These are phyloP conservation scores for Entomophthora muscae DNA, from an alignment of 371 early-diverging fungal genomes.

Conservation along the genomic window DNA sequence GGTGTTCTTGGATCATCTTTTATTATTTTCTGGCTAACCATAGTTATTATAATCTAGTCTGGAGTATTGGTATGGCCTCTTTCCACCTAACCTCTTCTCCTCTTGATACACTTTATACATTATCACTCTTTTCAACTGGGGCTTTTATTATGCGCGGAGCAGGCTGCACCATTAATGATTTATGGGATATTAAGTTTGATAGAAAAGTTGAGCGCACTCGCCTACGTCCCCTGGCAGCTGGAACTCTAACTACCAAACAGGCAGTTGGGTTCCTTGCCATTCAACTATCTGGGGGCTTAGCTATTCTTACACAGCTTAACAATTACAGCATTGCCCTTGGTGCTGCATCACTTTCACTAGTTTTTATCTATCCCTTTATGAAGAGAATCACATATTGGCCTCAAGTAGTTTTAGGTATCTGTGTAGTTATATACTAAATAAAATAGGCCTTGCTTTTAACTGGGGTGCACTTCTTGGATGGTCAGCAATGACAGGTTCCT, in stretches of 20 bases:
- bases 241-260: slow-evolving; percentile 39
- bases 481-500: slow-evolving; percentile 63
- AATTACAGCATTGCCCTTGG: slow-evolving; percentile 62
- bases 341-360: slow-evolving; percentile 57
- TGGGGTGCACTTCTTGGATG: slow-evolving; percentile 92
- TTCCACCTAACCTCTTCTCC: slow-evolving; percentile 26
- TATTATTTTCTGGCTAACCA: no score
- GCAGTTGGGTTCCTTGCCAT: slow-evolving; percentile 64
- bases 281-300: slow-evolving; percentile 68
- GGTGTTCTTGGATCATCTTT: no score
- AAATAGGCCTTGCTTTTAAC: slow-evolving; percentile 70
- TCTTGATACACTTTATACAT: slow-evolving; percentile 22
- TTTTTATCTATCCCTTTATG: slow-evolving; percentile 82
- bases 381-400: slow-evolving; percentile 94
- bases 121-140: slow-evolving; percentile 74
- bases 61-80: slow-evolving; percentile 70
- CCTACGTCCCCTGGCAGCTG: slow-evolving; percentile 70
- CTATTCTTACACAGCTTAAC: slow-evolving; percentile 53
- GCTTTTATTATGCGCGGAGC: slow-evolving; percentile 91
- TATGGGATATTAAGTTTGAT: slow-evolving; percentile 87
- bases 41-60: slow-evolving; percentile 30
- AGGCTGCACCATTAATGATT: slow-evolving; percentile 92
- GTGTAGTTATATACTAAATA: no score
- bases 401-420: slow-evolving; percentile 53
- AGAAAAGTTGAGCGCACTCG: slow-evolving; percentile 63